Conservation (phyloP, 2,329 filamentous ascomycete genomes). For the Elsinoe necatrix region DNA sequence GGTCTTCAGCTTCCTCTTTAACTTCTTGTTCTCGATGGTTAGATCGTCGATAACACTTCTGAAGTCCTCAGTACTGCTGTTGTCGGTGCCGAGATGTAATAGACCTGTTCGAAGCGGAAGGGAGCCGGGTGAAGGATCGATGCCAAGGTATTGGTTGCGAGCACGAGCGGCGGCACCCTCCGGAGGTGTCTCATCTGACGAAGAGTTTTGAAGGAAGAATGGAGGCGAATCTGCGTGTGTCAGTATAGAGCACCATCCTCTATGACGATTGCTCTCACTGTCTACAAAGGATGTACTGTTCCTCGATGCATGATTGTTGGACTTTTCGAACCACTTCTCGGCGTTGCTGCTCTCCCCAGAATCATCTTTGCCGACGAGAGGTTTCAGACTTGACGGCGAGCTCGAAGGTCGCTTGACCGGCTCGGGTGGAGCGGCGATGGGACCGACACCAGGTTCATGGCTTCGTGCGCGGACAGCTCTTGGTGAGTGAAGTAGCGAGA, state of each 20-base stretch:
- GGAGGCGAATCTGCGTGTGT: constrained; percentile 33
- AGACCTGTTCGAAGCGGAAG: constrained; percentile 21
- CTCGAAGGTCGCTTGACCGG: constrained; percentile 22
- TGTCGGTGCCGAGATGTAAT: constrained; percentile 36
- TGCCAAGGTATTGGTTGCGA: neutral
- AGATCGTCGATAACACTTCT: constrained; percentile 80
- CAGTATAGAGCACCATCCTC: no score
- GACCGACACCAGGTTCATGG: constrained; percentile 16
- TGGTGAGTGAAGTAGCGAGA: constrained; percentile 38
- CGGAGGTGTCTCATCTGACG: constrained; percentile 23
- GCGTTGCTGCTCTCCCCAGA: constrained; percentile 46
- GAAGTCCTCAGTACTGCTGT: constrained; percentile 63
- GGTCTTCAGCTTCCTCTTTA: constrained; percentile 64
- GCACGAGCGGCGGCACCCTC: constrained; percentile 15
- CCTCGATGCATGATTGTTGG: constrained; percentile 40
- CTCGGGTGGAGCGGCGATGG: constrained; percentile 12
- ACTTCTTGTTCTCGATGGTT: constrained; percentile 71
- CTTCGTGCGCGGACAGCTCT: constrained; percentile 17
- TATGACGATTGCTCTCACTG: no score
- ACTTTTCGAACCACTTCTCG: constrained; percentile 45
- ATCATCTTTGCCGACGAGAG: constrained; percentile 32
- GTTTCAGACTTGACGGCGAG: constrained; percentile 35
- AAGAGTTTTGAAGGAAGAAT: constrained; percentile 39
- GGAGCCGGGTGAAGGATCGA: neutral
- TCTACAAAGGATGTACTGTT: constrained; percentile 34